These are phyloP conservation scores for Boehmeria nivea DNA, from an alignment of 306 rosid genomes.

Conservation along the genomic window DNA sequence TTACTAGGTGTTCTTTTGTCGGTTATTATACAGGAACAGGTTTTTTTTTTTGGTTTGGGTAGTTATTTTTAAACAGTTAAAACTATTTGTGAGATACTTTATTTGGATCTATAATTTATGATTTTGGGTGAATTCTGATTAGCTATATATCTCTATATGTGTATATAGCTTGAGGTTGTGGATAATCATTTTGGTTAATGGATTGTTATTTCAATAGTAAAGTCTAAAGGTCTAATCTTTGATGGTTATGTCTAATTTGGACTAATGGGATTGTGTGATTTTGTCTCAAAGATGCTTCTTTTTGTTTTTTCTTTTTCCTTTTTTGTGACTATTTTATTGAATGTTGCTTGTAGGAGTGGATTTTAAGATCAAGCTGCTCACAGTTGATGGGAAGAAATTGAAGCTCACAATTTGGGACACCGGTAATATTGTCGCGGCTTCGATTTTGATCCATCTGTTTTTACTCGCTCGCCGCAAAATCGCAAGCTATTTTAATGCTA, in stretches of 20 bases:
- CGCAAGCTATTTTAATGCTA: too few species aligned
- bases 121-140: too few species aligned
- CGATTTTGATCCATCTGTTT: background rate
- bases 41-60: too few species aligned
- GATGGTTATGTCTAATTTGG: background rate
- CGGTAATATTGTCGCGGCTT: slow-evolving; percentile 36
- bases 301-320: background rate
- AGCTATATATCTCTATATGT: too few species aligned
- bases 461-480: too few species aligned
- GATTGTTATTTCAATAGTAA: too few species aligned
- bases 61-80: too few species aligned
- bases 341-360: slow-evolving; percentile 64
- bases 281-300: background rate
- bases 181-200: too few species aligned
- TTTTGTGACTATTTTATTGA: background rate
- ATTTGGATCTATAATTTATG: slow-evolving; percentile 32
- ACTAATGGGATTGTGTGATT: background rate
- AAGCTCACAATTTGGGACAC: slow-evolving; percentile 99
- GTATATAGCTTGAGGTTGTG: too few species aligned
- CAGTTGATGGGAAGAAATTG: slow-evolving; percentile 77
- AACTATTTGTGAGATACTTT: too few species aligned
- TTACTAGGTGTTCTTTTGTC: too few species aligned
- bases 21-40: too few species aligned
- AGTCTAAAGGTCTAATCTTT: background rate
- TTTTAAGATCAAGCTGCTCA: slow-evolving; percentile 83